These are phyloP conservation scores for Neurospora africana DNA, from an alignment of 495 filamentous ascomycete species.

Conservation along the genomic window DNA sequence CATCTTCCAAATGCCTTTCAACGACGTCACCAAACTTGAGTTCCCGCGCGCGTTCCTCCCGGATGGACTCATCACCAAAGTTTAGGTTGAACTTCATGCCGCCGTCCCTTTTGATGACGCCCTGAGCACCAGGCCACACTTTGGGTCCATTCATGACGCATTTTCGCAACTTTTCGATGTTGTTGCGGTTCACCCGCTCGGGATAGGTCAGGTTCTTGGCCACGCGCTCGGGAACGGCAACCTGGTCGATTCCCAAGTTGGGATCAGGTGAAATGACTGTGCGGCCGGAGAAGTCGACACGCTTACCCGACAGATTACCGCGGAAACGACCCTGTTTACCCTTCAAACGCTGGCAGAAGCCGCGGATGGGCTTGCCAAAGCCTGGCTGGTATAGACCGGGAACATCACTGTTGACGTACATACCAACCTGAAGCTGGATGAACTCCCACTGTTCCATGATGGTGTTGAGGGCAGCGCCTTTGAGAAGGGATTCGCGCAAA, in stretches of 20 bases:
- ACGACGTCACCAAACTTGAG: slow-evolving; percentile 79
- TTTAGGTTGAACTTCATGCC: slow-evolving; percentile 60
- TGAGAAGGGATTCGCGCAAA: slow-evolving; percentile 65
- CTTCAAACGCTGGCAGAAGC: slow-evolving; percentile 90
- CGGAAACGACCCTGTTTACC: slow-evolving; percentile 96
- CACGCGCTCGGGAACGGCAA: slow-evolving; percentile 80
- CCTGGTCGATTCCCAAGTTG: slow-evolving; percentile 85
- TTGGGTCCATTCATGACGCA: slow-evolving; percentile 62
- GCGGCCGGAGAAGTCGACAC: slow-evolving; percentile 94
- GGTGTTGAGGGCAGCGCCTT: slow-evolving; percentile 70
- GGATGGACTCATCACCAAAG: slow-evolving; percentile 44
- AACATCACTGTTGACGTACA: slow-evolving; percentile 97
- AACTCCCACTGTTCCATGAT: slow-evolving; percentile 99
- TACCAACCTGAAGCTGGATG: slow-evolving; percentile 83
- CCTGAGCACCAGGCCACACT: slow-evolving; percentile 80
- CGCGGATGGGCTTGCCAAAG: slow-evolving; percentile 71
- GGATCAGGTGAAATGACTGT: slow-evolving; percentile 98
- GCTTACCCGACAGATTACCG: slow-evolving; percentile 93
- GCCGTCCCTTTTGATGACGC: slow-evolving; percentile 59
- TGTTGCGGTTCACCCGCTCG: slow-evolving; percentile 71
- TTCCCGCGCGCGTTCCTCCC: slow-evolving; percentile 53
- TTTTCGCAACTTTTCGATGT: slow-evolving; percentile 67
- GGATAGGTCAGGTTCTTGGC: slow-evolving; percentile 94
- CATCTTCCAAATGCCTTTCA: slow-evolving; percentile 89
- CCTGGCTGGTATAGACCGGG: slow-evolving; percentile 71